A percentile compares a stretch with the other conserved stretches of the same genome.
Conservation (phyloP, 768 basidiomycete species). For the Amanita muscaria region DNA sequence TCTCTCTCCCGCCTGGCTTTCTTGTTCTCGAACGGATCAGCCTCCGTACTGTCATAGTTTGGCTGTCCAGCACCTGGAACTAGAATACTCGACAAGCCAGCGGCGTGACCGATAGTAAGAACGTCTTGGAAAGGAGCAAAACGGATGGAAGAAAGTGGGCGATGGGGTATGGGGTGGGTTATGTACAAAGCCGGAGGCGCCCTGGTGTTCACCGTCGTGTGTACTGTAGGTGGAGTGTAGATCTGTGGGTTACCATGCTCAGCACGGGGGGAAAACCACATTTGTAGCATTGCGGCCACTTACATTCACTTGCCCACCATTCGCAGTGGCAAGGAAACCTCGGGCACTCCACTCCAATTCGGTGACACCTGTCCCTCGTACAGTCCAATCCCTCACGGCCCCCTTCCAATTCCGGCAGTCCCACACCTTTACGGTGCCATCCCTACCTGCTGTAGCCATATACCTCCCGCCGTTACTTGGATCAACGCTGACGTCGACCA, state of each 20-base stretch:
- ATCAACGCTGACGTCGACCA: slow-evolving; percentile 75
- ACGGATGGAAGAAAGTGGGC: slow-evolving; percentile 65
- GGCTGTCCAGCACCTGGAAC: slow-evolving; percentile 92
- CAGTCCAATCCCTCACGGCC: slow-evolving; percentile 66
- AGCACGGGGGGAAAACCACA: no score
- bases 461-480: slow-evolving; percentile 80
- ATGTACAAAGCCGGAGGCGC: slow-evolving; percentile 76
- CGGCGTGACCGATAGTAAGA: slow-evolving; percentile 67
- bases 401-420: slow-evolving; percentile 95
- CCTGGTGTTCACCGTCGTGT: slow-evolving; percentile 39
- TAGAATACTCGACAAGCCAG: slow-evolving; percentile 76
- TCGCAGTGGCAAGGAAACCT: slow-evolving; percentile 75
- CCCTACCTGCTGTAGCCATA: slow-evolving; percentile 84
- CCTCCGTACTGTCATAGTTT: slow-evolving; percentile 89
- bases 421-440: slow-evolving; percentile 91
- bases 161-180: slow-evolving; percentile 75
- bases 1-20: slow-evolving; percentile 81
- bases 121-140: slow-evolving; percentile 89
- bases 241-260: no score
- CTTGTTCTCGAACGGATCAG: slow-evolving; percentile 89
- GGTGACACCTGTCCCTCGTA: slow-evolving; percentile 53
- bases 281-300: slow-evolving; percentile 16
- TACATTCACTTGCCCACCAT: slow-evolving; percentile 80
- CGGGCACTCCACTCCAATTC: slow-evolving; percentile 81
- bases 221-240: slow-evolving; percentile 62